phyloP scores from a whole-genome alignment of 352 stramenopile species.

The Phytophthora parvispora region DNA sequence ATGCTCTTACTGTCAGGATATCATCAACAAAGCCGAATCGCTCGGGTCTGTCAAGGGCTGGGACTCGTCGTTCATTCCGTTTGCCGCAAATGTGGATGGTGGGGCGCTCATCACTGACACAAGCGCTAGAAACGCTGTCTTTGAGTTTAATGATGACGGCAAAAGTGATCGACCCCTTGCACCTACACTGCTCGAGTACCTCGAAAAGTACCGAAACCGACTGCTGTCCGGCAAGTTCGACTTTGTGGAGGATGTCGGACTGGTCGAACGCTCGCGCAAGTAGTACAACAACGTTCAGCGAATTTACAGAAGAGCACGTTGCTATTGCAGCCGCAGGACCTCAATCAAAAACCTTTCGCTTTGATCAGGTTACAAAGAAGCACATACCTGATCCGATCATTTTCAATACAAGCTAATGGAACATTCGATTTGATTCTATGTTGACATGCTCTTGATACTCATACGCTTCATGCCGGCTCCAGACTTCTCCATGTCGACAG shows the following conservation, averaged over 20 bases:
- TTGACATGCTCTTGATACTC: slow-evolving; percentile 65
- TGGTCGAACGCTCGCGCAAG: slow-evolving; percentile 83
- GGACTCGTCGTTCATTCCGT: slow-evolving; percentile 73
- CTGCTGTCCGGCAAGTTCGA: slow-evolving; percentile 85
- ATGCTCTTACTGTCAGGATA: slow-evolving; percentile 52
- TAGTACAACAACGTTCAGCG: slow-evolving; percentile 19
- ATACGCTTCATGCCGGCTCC: slow-evolving; percentile 70
- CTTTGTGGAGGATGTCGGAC: slow-evolving; percentile 85
- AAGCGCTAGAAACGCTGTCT: slow-evolving; percentile 64
- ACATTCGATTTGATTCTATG: background rate
- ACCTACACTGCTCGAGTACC: slow-evolving; percentile 68
- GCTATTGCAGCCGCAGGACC: background rate
- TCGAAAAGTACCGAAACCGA: slow-evolving; percentile 87
- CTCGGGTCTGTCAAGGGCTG: slow-evolving; percentile 60
- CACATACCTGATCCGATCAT: background rate
- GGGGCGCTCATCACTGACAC: slow-evolving; percentile 70
- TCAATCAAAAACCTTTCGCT: too few relatives aligned
- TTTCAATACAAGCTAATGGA: background rate
- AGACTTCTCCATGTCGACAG: slow-evolving; percentile 18
- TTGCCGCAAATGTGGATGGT: slow-evolving; percentile 79
- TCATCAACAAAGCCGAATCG: slow-evolving; percentile 61
- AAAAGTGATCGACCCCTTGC: slow-evolving; percentile 55
- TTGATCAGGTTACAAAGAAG: too few relatives aligned
- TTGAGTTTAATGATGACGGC: slow-evolving; percentile 76
- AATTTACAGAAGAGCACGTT: background rate